Conservation (phyloP, 176 grass and related monocot genomes). For the Neostapfia colusana region DNA sequence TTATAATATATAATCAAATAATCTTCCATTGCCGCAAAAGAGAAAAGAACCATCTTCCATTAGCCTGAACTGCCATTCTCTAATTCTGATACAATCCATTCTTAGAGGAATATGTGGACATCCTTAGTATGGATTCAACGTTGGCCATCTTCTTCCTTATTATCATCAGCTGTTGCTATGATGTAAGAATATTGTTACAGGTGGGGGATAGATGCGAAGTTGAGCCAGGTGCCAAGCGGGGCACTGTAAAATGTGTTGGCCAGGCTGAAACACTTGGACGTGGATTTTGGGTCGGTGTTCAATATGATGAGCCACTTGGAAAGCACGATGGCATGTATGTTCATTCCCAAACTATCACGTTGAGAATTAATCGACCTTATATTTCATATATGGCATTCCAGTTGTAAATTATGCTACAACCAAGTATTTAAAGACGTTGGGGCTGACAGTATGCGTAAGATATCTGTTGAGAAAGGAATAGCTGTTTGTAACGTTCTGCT, state of each 20-base stretch:
- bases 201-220: constrained; percentile 92
- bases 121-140: constrained; percentile 2
- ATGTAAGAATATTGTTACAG: constrained; percentile 42
- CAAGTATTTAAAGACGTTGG: not conserved
- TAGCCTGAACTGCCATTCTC: not conserved
- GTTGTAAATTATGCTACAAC: not conserved
- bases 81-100: not conserved
- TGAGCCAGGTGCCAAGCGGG: constrained; percentile 87
- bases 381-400: not conserved
- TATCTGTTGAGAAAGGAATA: not conserved
- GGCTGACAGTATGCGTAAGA: not conserved
- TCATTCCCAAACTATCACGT: constrained; percentile 5
- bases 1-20: constrained; percentile 3
- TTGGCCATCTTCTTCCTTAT: not conserved
- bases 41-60: not conserved
- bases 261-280: constrained; percentile 72
- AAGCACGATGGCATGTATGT: constrained; percentile 96
- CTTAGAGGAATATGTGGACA: not conserved
- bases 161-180: not conserved
- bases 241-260: constrained; percentile 78
- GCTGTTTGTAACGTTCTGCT: constrained; percentile 10
- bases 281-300: constrained; percentile 89
- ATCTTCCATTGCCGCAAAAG: not conserved
- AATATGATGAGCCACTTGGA: constrained; percentile 94
- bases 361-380: not conserved